Base-by-base conservation (phyloP, 73 alveolate genomes). In the Durusdinium trenchii region DNA sequence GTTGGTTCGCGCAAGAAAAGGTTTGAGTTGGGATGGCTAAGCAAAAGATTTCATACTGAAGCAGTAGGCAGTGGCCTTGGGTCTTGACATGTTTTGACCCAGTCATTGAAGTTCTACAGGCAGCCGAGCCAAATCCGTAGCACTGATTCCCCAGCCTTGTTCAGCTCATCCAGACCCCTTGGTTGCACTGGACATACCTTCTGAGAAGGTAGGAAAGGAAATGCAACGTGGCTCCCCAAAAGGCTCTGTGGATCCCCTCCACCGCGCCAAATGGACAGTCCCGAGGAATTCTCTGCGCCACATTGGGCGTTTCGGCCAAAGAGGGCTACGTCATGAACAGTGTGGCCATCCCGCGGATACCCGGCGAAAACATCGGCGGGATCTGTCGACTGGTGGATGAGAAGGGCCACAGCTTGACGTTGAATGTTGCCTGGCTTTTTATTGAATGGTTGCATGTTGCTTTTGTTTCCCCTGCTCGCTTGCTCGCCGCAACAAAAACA, bases 331-430 rank as follows among this genome's bases (percentile, higher is more conserved):
- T 98, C 75, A 99, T 99, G 99, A 99, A 99, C 90, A 90, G 99
- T 20, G 99, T 99, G 30, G 97, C 99, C 67, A 99, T 99, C 26
- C 99, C 99, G 0, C 73, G 95, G 89, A 99, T 94, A 51, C 99
- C 99, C 40, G 99, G 99, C 46, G 99, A 99, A 79, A 98, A 99
- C 35, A 98, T 99, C 32, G 99, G 99, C 16, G 99, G 99, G 57
- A 99, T 99, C 47, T 99, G 99, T 99, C 95, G 93, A 57, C 94
- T 99, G 73, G 94, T 99, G 47, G 99, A 98, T 38, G 87, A 67
- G 42, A 99, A 99, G 64, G 99, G 99, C 54, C 32, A 79, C 86
- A 57, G 87, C 60, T 28, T 95, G 54, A 99, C 99, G 32, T 95
- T 99, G 97, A 99, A 99, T 83, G 99, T 99, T 20, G 20, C 28